Evolutionary conservation across 2,329 filamentous ascomycete genomes (phyloP).

Genomic region (Trichoderma sp.): DNA sequence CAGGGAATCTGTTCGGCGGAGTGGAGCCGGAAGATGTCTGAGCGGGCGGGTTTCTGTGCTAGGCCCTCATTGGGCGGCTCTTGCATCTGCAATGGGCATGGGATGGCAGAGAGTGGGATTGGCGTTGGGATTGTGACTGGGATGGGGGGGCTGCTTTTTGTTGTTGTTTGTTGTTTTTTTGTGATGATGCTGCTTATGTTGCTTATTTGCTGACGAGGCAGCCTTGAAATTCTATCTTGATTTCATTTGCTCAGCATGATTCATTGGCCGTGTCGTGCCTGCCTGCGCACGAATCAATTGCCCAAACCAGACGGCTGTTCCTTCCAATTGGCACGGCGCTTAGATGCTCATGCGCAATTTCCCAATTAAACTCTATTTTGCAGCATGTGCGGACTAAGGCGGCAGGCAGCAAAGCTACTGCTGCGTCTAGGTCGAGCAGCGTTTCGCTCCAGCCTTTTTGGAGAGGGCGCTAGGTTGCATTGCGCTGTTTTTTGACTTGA

Average conservation of each 20-base stretch:
- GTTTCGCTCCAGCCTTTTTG: neutral
- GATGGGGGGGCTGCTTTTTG: neutral
- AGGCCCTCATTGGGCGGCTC: neutral
- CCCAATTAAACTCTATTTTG: constrained; percentile 6
- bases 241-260: neutral
- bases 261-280: neutral
- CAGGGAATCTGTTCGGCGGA: constrained; percentile 16
- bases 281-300: neutral
- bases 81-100: neutral
- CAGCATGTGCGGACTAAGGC: neutral
- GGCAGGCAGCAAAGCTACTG: neutral
- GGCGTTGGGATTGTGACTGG: neutral
- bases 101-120: neutral
- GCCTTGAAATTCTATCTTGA: no score
- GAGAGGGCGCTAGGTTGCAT: neutral
- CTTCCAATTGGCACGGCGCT: neutral
- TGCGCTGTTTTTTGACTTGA: neutral
- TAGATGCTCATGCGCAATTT: neutral
- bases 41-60: constrained; percentile 8
- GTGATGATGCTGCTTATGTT: no score
- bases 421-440: neutral
- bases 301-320: neutral
- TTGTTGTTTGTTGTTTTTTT: neutral
- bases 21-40: constrained; percentile 24
- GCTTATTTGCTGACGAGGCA: no score